These are phyloP conservation scores for Scalesia atractyloides DNA, from an alignment of 129 eudicot genomes.

Conservation along the genomic window DNA sequence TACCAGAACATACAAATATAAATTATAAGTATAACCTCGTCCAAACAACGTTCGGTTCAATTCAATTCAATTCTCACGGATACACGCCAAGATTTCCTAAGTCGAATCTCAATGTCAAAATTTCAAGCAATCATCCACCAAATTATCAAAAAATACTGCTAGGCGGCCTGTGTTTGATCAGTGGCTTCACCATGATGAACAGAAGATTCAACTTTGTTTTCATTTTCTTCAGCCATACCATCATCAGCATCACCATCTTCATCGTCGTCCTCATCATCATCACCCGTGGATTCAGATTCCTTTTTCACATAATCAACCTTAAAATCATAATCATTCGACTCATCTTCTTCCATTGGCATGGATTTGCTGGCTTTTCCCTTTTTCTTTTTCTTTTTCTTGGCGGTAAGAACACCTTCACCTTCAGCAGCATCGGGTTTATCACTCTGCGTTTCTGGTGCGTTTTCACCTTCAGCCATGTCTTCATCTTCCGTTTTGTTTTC, in stretches of 20 bases:
- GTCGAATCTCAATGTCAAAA: not conserved
- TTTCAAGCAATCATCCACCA: conserved; percentile 11
- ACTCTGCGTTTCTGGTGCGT: conserved; percentile 45
- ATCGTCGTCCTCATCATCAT: conserved; percentile 39
- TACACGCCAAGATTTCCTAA: not conserved
- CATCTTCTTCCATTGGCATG: conserved; percentile 32
- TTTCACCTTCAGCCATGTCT: conserved; percentile 57
- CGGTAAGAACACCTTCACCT: conserved; percentile 56
- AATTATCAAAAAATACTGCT: conserved; percentile 12
- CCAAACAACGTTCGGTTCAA: not conserved
- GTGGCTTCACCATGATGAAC: conserved; percentile 18
- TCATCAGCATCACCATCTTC: conserved; percentile 12
- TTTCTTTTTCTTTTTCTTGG: conserved; percentile 55
- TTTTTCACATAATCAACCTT: conserved; percentile 72
- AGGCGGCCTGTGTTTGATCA: not conserved
- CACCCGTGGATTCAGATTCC: conserved; percentile 47
- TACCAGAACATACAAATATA: conserved; percentile 8
- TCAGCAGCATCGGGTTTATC: conserved; percentile 47
- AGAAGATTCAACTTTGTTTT: not conserved
- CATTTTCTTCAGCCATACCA: not conserved
- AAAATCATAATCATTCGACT: conserved; percentile 48
- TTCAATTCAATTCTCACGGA: not conserved
- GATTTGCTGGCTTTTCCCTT: conserved; percentile 44
- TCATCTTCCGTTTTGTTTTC: conserved; percentile 28
- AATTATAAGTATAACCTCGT: conserved; percentile 8